A percentile compares a stretch with the other conserved stretches of the same genome.
phyloP scores from a whole-genome alignment of 2,329 filamentous ascomycete species.

The Fusarium tricinctum region DNA sequence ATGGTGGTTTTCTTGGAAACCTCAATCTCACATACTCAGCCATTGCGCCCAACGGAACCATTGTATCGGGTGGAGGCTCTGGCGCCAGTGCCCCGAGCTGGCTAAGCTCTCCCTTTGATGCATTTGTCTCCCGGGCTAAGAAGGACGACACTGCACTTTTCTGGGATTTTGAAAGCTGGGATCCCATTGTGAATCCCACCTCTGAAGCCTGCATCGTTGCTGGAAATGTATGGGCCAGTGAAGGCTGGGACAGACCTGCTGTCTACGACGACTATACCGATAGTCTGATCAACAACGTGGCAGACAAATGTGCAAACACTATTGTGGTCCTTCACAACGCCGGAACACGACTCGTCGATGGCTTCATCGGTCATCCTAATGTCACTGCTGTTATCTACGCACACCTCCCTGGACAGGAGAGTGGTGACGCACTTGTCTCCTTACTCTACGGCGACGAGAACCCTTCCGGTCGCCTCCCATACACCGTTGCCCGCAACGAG shows the following conservation, averaged over 20 bases:
- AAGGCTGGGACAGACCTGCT: constrained; percentile 77
- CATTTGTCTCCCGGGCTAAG: not conserved
- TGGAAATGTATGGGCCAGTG: constrained; percentile 81
- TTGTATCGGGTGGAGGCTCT: constrained; percentile 18
- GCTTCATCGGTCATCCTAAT: constrained; percentile 74
- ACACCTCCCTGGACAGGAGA: constrained; percentile 76
- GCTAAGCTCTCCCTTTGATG: constrained; percentile 13
- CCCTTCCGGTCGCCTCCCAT: constrained; percentile 71
- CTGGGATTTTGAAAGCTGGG: constrained; percentile 25
- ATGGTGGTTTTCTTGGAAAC: constrained; percentile 7
- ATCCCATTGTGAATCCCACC: not conserved
- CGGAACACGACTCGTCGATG: constrained; percentile 62
- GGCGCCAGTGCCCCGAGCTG: constrained; percentile 1
- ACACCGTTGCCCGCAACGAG: constrained; percentile 70
- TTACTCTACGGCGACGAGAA: constrained; percentile 70
- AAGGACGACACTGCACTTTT: constrained; percentile 3
- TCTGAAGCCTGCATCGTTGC: constrained; percentile 82
- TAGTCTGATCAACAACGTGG: constrained; percentile 69
- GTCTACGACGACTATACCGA: constrained; percentile 79
- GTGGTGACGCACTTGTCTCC: constrained; percentile 67
- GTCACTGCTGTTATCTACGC: constrained; percentile 74
- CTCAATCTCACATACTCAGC: constrained; percentile 9
- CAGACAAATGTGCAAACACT: constrained; percentile 71
- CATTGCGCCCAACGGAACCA: constrained; percentile 7
- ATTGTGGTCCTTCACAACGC: constrained; percentile 75